Percentiles rank a stretch among this genome's conserved stretches.
phyloP scores from a whole-genome alignment of 108 stramenopile species.

The Conticribra weissflogii region DNA sequence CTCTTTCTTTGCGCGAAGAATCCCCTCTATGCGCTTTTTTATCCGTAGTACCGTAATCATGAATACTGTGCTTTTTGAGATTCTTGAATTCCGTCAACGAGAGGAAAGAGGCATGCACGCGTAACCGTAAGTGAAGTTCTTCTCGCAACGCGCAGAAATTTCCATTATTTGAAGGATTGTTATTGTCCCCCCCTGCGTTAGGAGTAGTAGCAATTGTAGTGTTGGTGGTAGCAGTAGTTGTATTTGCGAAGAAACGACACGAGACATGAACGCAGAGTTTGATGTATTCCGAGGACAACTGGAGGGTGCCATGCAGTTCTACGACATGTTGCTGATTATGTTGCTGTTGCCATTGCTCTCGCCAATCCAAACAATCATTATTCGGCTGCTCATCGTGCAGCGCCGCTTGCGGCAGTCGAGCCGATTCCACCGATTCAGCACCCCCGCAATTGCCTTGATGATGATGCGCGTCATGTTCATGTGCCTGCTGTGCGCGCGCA shows the following conservation, averaged over 20 bases:
- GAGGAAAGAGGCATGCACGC: slow-evolving; percentile 4
- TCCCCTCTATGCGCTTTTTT: slow-evolving; percentile 14
- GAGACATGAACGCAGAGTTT: slow-evolving; percentile 17
- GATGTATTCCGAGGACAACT: slow-evolving; percentile 39
- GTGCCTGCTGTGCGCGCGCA: background rate
- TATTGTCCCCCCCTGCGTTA: background rate
- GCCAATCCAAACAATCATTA: background rate
- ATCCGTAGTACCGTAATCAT: background rate
- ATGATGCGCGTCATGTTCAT: background rate
- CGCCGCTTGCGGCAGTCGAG: background rate
- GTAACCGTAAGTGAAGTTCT: slow-evolving; percentile 20
- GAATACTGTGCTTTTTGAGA: background rate
- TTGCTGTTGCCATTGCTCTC: background rate
- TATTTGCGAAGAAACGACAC: slow-evolving; percentile 15
- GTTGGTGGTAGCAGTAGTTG: background rate
- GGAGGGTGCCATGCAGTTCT: slow-evolving; percentile 20
- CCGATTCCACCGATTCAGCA: background rate
- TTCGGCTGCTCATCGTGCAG: too few species aligned
- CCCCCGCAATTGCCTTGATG: background rate
- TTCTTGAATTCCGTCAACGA: slow-evolving; percentile 6
- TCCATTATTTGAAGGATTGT: background rate
- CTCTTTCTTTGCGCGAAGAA: background rate
- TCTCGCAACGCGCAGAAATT: slow-evolving; percentile 1
- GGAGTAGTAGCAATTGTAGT: background rate
- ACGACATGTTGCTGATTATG: background rate